Evolutionary conservation across 305 asterid genomes (phyloP).

Genomic region (Salvia sclarea): DNA sequence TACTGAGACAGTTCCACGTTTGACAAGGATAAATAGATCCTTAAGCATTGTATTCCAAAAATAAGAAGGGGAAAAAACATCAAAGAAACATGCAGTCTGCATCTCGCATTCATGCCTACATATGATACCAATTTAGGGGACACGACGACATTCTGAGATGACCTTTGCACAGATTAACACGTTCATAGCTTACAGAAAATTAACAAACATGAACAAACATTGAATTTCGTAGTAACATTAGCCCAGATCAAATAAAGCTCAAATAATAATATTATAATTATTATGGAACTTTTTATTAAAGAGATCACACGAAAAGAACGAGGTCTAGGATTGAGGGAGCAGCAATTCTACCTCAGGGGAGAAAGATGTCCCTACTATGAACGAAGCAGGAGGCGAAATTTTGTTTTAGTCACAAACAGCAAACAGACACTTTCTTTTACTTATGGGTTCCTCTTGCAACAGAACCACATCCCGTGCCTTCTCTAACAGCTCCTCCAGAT

Average conservation of each 20-base stretch:
- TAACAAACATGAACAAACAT: neutral
- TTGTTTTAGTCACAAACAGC: slow-evolving; percentile 56
- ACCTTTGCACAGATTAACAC: neutral
- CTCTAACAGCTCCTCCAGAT: slow-evolving; percentile 67
- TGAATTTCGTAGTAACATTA: neutral
- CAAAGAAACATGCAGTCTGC: neutral
- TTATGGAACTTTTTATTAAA: neutral
- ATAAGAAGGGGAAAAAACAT: neutral
- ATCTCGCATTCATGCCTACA: neutral
- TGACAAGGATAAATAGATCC: neutral
- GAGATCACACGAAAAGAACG: neutral
- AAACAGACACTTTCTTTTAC: slow-evolving; percentile 61
- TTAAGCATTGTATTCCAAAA: neutral
- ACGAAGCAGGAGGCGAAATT: slow-evolving; percentile 19
- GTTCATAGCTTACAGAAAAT: neutral
- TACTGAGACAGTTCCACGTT: neutral
- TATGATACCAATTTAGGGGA: neutral
- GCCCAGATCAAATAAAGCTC: neutral
- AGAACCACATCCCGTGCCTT: slow-evolving; percentile 68
- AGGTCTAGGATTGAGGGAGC: slow-evolving; percentile 1
- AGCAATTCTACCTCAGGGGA: slow-evolving; percentile 39
- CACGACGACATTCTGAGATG: neutral
- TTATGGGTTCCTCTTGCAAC: slow-evolving; percentile 76
- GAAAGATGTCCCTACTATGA: slow-evolving; percentile 26
- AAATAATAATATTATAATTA: neutral